A percentile compares a stretch with the other conserved stretches of the same genome.
These are phyloP conservation scores for Hirsutella thompsonii DNA, from an alignment of 2,329 filamentous ascomycete species.

Conservation along the genomic window DNA sequence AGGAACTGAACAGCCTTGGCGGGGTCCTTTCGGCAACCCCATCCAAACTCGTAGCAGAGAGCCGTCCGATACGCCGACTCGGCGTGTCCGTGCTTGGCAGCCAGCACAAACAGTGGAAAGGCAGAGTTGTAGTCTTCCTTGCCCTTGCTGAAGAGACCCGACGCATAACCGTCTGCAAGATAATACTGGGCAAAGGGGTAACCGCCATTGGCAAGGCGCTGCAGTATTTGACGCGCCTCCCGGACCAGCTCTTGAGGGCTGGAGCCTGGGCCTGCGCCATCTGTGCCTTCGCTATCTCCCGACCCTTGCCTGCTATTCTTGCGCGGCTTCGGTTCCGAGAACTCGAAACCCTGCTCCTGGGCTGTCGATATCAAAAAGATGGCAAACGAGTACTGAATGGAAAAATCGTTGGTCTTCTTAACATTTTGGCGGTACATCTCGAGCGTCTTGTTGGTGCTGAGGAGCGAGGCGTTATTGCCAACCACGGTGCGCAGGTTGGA, in stretches of 20 bases:
- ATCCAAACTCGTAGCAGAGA: slow-evolving; percentile 95
- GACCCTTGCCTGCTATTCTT: slow-evolving; percentile 33
- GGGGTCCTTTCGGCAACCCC: slow-evolving; percentile 84
- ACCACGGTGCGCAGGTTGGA: slow-evolving; percentile 65
- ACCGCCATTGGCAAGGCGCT: slow-evolving; percentile 71
- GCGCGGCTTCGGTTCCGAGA: slow-evolving; percentile 30
- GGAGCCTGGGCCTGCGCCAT: slow-evolving; percentile 30
- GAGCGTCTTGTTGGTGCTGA: slow-evolving; percentile 85
- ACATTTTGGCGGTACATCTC: slow-evolving; percentile 97
- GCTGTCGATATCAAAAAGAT: slow-evolving; percentile 87
- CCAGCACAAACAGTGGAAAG: slow-evolving; percentile 83
- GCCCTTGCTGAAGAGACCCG: slow-evolving; percentile 88
- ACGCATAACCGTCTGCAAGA: slow-evolving; percentile 85
- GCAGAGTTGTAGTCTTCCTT: slow-evolving; percentile 85
- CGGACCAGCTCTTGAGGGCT: slow-evolving; percentile 59
- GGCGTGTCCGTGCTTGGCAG: slow-evolving; percentile 92
- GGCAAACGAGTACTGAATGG: slow-evolving; percentile 92
- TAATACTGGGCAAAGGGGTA: slow-evolving; percentile 99
- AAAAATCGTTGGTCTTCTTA: slow-evolving; percentile 87
- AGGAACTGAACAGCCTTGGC: slow-evolving; percentile 91
- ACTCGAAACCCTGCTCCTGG: slow-evolving; percentile 56
- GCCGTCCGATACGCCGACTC: slow-evolving; percentile 90
- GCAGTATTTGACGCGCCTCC: slow-evolving; percentile 82
- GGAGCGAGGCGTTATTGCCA: slow-evolving; percentile 78
- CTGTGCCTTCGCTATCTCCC: slow-evolving; percentile 33